A percentile compares a stretch with the other conserved stretches of the same genome.
Conservation (phyloP, 208 protist genomes). For the Porcisia hertigi region DNA sequence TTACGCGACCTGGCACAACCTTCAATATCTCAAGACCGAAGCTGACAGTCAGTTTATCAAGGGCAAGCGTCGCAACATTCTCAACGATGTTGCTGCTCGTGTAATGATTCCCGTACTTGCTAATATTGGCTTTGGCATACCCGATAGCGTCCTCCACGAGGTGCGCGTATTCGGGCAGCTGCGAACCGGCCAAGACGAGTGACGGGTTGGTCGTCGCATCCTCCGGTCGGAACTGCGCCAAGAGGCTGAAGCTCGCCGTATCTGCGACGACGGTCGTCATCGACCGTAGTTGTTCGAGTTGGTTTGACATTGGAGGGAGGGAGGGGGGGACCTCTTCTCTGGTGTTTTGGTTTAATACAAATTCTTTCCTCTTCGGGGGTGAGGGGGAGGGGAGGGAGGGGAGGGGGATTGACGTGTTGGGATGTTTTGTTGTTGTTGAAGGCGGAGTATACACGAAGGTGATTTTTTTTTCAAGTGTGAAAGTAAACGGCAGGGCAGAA, state of each 20-base stretch:
- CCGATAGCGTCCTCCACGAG: constrained; percentile 89
- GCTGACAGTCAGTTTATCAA: constrained; percentile 94
- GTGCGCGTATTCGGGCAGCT: constrained; percentile 87
- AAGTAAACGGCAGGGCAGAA: too few species aligned
- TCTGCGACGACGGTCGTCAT: constrained; percentile 94
- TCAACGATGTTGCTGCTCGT: constrained; percentile 34
- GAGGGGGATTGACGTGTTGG: too few species aligned
- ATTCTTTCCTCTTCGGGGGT: background rate
- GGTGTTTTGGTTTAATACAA: background rate
- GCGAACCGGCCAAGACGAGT: constrained; percentile 92
- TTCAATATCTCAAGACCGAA: constrained; percentile 98
- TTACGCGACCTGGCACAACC: constrained; percentile 96
- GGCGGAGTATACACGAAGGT: too few species aligned
- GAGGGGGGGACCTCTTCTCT: background rate
- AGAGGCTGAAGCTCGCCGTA: constrained; percentile 96
- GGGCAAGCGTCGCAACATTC: constrained; percentile 64
- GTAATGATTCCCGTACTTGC: constrained; percentile 47
- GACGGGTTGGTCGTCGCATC: constrained; percentile 99
- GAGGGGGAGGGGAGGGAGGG: background rate
- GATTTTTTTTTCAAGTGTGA: too few species aligned
- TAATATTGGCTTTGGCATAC: constrained; percentile 87
- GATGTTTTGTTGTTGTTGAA: too few species aligned
- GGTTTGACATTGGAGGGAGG: constrained; percentile 60
- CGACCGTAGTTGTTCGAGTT: constrained; percentile 75
- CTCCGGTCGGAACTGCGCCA: constrained; percentile 92